These are phyloP conservation scores for Podaxis sp. DNA, from an alignment of 768 basidiomycete species.

Conservation along the genomic window DNA sequence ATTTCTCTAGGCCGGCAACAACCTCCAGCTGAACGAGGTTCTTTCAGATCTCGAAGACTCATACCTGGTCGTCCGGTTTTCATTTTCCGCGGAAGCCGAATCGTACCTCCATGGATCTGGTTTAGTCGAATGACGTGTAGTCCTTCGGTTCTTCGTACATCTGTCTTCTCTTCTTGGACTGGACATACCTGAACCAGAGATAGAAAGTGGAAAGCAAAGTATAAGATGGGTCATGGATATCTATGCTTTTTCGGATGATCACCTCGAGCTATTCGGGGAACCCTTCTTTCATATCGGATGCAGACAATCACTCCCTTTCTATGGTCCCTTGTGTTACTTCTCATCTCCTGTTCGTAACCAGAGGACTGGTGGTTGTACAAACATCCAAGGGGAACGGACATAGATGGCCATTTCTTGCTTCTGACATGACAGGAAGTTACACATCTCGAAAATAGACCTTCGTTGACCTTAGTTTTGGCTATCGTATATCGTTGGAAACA, in stretches of 20 bases:
- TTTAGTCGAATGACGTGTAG: background rate
- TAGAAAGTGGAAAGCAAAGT: background rate
- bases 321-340: background rate
- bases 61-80: background rate
- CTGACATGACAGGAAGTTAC: constrained; percentile 52
- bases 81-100: constrained; percentile 8
- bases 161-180: constrained; percentile 3
- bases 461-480: constrained; percentile 21
- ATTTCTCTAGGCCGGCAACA: background rate
- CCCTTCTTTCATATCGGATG: no score
- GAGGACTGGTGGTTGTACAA: background rate
- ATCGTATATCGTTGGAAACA: constrained; percentile 17
- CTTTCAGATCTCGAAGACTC: background rate
- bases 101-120: constrained; percentile 7
- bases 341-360: background rate
- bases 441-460: constrained; percentile 34
- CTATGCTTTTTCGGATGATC: no score
- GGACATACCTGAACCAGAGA: constrained; percentile 1
- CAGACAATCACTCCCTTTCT: no score
- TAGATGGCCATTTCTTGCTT: constrained; percentile 17
- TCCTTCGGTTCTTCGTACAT: background rate
- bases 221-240: no score
- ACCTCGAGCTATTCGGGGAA: no score
- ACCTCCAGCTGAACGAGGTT: background rate
- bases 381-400: constrained; percentile 1